Evolutionary conservation across 2,329 filamentous ascomycete species (phyloP).

Genomic region (Pseudopyrenochaeta lycopersici): DNA sequence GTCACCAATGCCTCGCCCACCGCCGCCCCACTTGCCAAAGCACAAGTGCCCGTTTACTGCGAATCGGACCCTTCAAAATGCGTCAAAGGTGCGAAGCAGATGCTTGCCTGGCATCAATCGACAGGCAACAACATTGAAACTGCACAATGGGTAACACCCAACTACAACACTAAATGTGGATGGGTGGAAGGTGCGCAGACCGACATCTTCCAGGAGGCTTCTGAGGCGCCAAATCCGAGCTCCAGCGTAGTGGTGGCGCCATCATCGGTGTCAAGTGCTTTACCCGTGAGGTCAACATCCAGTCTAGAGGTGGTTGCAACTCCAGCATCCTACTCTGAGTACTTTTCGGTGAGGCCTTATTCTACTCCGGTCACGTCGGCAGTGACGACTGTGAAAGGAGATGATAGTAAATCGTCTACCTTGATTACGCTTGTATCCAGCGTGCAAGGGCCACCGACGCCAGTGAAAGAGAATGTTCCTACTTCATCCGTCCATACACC

Average conservation of each 20-base stretch:
- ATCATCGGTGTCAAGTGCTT: neutral
- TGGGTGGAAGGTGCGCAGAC: conserved; percentile 33
- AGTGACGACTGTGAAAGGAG: no score
- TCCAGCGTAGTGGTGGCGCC: neutral
- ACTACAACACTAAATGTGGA: conserved; percentile 36
- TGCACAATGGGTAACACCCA: conserved; percentile 17
- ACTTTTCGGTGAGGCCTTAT: neutral
- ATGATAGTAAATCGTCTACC: neutral
- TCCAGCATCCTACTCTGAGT: neutral
- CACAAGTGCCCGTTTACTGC: conserved; percentile 56
- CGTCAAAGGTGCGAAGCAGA: conserved; percentile 60
- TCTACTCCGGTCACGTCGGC: neutral
- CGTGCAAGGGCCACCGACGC: neutral
- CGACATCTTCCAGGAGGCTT: conserved; percentile 30
- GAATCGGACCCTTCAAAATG: conserved; percentile 53
- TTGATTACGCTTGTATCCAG: neutral
- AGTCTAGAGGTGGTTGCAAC: neutral
- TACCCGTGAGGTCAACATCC: neutral
- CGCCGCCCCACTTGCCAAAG: conserved; percentile 50
- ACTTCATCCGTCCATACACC: neutral
- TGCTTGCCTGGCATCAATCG: conserved; percentile 58
- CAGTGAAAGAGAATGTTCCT: neutral
- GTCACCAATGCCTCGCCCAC: conserved; percentile 56
- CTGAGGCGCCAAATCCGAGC: neutral
- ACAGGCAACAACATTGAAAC: conserved; percentile 37